Conservation (phyloP, 257 asterid species). For the Coffea eugenioides region DNA sequence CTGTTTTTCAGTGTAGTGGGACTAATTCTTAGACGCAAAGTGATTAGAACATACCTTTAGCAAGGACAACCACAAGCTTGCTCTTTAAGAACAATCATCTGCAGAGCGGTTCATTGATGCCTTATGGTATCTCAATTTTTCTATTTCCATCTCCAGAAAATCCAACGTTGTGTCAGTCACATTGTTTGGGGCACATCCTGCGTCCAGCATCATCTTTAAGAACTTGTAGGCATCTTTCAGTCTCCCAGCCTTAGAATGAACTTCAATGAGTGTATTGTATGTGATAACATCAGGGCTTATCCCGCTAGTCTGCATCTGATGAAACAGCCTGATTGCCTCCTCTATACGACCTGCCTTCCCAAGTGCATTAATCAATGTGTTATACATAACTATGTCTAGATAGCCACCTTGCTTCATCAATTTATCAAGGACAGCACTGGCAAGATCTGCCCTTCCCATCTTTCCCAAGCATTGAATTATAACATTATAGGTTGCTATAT, state of each 20-base stretch:
- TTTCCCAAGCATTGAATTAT: constrained; percentile 84
- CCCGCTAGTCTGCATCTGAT: constrained; percentile 75
- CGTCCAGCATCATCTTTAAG: constrained; percentile 83
- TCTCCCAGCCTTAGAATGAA: constrained; percentile 75
- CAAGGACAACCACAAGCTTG: background rate
- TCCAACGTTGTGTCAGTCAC: constrained; percentile 87
- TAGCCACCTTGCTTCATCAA: constrained; percentile 77
- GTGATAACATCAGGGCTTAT: constrained; percentile 89
- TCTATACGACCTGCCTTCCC: constrained; percentile 83
- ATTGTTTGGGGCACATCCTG: constrained; percentile 90
- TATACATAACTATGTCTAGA: constrained; percentile 91
- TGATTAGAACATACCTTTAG: background rate
- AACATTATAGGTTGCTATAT: constrained; percentile 77
- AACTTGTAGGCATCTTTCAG: constrained; percentile 75
- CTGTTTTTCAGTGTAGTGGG: background rate
- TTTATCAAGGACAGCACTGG: constrained; percentile 70
- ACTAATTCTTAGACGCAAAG: too few relatives aligned
- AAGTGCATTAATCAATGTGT: constrained; percentile 80
- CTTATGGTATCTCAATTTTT: constrained; percentile 56
- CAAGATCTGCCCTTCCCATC: constrained; percentile 93
- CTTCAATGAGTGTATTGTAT: constrained; percentile 81
- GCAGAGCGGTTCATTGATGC: constrained; percentile 51
- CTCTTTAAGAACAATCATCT: constrained; percentile 29
- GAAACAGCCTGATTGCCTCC: constrained; percentile 58
- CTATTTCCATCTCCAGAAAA: constrained; percentile 70